Percentiles rank a stretch among this genome's conserved stretches.
Evolutionary conservation across 2,329 filamentous ascomycete species (phyloP).

Genomic region (Ramichloridium luteum): DNA sequence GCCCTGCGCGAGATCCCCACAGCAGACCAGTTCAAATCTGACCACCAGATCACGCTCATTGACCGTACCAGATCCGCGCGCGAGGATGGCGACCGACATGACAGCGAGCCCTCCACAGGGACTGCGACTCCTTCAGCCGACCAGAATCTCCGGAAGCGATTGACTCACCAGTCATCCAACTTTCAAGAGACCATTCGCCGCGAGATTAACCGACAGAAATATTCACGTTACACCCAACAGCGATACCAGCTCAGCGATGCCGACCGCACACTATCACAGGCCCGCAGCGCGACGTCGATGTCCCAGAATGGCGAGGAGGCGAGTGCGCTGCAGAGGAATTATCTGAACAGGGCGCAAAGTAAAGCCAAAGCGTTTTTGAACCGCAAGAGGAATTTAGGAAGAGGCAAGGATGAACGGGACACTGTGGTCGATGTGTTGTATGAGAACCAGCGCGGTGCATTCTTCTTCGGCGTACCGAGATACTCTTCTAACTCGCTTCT

Average conservation of each 20-base stretch:
- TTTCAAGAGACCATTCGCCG: slow-evolving; percentile 19
- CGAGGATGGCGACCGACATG: slow-evolving; percentile 18
- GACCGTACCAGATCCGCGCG: slow-evolving; percentile 35
- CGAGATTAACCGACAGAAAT: slow-evolving; percentile 25
- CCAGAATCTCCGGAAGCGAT: slow-evolving; percentile 9
- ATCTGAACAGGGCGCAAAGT: slow-evolving; percentile 20
- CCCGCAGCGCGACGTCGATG: slow-evolving; percentile 5
- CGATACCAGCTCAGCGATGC: slow-evolving; percentile 16
- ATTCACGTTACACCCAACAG: slow-evolving; percentile 23
- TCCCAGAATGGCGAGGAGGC: slow-evolving; percentile 12
- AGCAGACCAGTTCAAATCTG: slow-evolving; percentile 10
- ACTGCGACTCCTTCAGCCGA: neutral
- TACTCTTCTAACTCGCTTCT: slow-evolving; percentile 80
- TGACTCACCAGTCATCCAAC: slow-evolving; percentile 18
- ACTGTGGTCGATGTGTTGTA: slow-evolving; percentile 73
- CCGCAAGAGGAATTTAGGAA: slow-evolving; percentile 21
- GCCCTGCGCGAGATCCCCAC: no score
- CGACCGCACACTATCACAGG: slow-evolving; percentile 2
- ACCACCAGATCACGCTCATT: slow-evolving; percentile 57
- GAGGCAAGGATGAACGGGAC: slow-evolving; percentile 25
- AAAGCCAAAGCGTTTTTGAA: slow-evolving; percentile 21
- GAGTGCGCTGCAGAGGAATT: slow-evolving; percentile 14
- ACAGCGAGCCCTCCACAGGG: slow-evolving; percentile 15
- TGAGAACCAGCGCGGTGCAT: slow-evolving; percentile 86
- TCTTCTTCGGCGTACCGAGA: slow-evolving; percentile 78